Evolutionary conservation across 768 basidiomycete genomes (phyloP), one percentile per base, ranked within the genome.

Genomic region (Stropharia rugosoannulata): DNA sequence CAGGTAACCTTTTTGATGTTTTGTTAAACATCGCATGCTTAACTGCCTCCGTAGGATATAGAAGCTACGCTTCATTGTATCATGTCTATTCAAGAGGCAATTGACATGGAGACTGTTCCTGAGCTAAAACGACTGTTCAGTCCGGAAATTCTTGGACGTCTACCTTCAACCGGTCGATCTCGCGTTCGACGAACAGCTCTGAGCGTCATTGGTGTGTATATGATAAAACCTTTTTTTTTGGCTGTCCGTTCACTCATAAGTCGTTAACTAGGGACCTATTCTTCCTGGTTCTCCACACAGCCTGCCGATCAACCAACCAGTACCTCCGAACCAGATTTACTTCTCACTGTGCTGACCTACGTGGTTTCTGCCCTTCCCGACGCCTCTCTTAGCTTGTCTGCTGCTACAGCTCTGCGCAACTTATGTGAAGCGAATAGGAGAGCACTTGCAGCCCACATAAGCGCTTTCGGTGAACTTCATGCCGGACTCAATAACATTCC

Each of bases 31-130:
- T 16, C 42, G 9, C 6, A 22, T 16, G 4, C 44, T 22, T 15
- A 35, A 27, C 51, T 32, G 22, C 16, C 22, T 35, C 22, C 7
- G 0, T 59, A 96, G 92, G 87, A 91, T 56, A 80, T 94, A 38
- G 95, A 98, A 70, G 90, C 90, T 2, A 87, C 87, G 0, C 68
- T 98, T 6, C 91, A 95, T 65, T 95, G 91, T 64, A 78, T 96
- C 38, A 86, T 87, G 74, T 88, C 88, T 5, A 79, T 94, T 8
- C 91, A 95, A 63, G 95, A 98, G 75, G 93, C 93, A 0, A 78
- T 95, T 25, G 80, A 81, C 57, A 68, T 80, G 51, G 79, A 80
- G 42, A 75, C 74, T 36, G 69, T 71, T 5, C 86, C 72, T 0
- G 79, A 85, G 46, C 74, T 94, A 3, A 68, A 74, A 19, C 79